Evolutionary conservation across 495 filamentous ascomycete genomes (phyloP).

Genomic region (Penicillium lagena): DNA sequence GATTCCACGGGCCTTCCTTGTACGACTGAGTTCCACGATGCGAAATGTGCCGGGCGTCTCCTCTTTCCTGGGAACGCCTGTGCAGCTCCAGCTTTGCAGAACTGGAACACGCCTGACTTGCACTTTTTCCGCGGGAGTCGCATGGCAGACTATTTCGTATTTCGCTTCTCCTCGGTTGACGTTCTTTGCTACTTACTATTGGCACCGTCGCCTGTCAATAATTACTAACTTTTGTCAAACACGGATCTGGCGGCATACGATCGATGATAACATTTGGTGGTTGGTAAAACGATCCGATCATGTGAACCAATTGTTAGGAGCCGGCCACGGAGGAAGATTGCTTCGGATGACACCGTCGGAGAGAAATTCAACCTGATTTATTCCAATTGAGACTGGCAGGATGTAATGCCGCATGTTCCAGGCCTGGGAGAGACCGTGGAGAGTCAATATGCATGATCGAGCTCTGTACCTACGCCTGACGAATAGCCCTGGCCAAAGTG

Average conservation of each 20-base stretch:
- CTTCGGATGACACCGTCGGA: conserved; percentile 1
- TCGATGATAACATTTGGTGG: too few relatives aligned
- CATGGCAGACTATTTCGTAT: neutral
- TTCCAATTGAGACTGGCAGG: conserved; percentile 10
- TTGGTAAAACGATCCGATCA: too few relatives aligned
- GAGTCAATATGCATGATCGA: conserved; percentile 4
- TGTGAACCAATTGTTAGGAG: neutral
- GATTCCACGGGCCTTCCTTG: neutral
- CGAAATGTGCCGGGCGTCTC: conserved; percentile 6
- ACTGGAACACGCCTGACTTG: neutral
- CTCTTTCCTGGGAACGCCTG: neutral
- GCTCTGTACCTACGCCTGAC: conserved; percentile 16
- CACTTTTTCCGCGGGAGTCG: neutral
- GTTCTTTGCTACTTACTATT: neutral
- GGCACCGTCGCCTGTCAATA: conserved; percentile 3
- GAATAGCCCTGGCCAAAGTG: conserved; percentile 1
- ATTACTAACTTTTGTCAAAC: conserved; percentile 9
- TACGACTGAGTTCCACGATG: conserved; percentile 1
- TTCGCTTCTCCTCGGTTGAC: neutral
- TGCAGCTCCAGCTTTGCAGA: conserved; percentile 3
- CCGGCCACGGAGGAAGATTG: conserved; percentile 1
- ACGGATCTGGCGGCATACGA: neutral
- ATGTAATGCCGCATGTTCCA: conserved; percentile 3
- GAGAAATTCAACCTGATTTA: neutral
- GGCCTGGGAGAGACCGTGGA: conserved; percentile 5